Percentiles rank a stretch among this genome's conserved stretches.
Conservation (phyloP, 1,139 yeast genomes). For the Hyphopichia wangnamkhiaoensis region DNA sequence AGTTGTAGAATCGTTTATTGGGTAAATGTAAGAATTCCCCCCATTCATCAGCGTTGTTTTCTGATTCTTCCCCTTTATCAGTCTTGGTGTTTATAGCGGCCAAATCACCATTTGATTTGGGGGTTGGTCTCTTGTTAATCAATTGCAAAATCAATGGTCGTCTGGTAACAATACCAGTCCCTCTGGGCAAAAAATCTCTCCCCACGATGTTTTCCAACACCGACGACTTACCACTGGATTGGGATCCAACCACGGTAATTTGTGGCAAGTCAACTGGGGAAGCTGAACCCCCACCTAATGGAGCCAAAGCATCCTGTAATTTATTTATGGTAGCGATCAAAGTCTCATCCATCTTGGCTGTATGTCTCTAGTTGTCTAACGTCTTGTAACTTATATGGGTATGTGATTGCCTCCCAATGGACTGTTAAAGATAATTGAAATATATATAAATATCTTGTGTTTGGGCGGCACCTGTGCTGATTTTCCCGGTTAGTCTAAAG, state of each 20-base stretch:
- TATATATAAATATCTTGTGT: too few species aligned
- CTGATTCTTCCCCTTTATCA: constrained; percentile 51
- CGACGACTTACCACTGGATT: constrained; percentile 91
- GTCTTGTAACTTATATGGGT: background rate
- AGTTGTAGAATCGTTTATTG: constrained; percentile 81
- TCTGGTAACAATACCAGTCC: constrained; percentile 94
- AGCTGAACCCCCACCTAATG: constrained; percentile 82
- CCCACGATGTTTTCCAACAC: constrained; percentile 94
- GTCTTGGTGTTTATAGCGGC: constrained; percentile 35
- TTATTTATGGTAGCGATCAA: constrained; percentile 90
- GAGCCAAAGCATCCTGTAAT: constrained; percentile 91
- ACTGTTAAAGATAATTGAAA: too few species aligned
- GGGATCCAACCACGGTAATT: constrained; percentile 95
- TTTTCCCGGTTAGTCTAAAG: too few species aligned
- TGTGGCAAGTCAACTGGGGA: constrained; percentile 93
- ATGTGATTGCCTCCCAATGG: background rate
- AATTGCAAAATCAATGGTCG: constrained; percentile 85
- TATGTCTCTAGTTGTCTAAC: background rate
- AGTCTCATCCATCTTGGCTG: constrained; percentile 72
- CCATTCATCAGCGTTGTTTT: constrained; percentile 92
- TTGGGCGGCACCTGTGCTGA: too few species aligned
- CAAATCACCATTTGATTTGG: constrained; percentile 26
- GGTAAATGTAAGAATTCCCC: constrained; percentile 96
- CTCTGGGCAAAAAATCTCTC: constrained; percentile 91
- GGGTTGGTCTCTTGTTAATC: constrained; percentile 61